phyloP scores from a whole-genome alignment of 2,329 filamentous ascomycete genomes.

The Pyricularia sp. region DNA sequence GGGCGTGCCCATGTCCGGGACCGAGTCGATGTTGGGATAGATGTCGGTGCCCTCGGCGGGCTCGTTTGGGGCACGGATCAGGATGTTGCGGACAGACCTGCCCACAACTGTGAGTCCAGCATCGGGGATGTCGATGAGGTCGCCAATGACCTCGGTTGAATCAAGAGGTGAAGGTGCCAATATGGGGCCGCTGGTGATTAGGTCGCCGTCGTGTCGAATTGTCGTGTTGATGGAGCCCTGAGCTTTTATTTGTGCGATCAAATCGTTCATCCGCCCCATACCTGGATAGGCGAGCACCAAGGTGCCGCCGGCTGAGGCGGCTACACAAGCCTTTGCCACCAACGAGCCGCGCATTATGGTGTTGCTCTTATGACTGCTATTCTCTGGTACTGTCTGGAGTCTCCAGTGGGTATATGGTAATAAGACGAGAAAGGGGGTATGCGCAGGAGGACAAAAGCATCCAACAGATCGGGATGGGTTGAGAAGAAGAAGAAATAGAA shows the following conservation, averaged over 20 bases:
- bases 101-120: constrained; percentile 23
- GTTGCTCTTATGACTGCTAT: neutral
- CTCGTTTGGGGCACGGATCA: constrained; percentile 18
- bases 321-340: neutral
- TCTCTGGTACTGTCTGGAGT: neutral
- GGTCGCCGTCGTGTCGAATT: neutral
- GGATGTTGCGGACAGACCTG: constrained; percentile 26
- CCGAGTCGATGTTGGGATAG: constrained; percentile 12
- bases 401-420: neutral
- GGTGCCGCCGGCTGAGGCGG: neutral
- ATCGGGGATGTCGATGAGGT: constrained; percentile 22
- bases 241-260: neutral
- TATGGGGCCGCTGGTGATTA: neutral
- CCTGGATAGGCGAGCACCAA: neutral
- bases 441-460: neutral
- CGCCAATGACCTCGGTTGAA: constrained; percentile 30
- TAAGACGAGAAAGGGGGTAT: neutral
- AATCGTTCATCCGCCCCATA: neutral
- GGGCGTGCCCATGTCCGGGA: constrained; percentile 12
- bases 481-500: neutral
- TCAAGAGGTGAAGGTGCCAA: constrained; percentile 13
- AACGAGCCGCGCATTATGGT: neutral
- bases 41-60: constrained; percentile 10
- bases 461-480: no score
- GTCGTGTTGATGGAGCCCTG: neutral